These are phyloP conservation scores for Leucocoprinus leucothites DNA, from an alignment of 768 basidiomycete genomes.

Conservation along the genomic window DNA sequence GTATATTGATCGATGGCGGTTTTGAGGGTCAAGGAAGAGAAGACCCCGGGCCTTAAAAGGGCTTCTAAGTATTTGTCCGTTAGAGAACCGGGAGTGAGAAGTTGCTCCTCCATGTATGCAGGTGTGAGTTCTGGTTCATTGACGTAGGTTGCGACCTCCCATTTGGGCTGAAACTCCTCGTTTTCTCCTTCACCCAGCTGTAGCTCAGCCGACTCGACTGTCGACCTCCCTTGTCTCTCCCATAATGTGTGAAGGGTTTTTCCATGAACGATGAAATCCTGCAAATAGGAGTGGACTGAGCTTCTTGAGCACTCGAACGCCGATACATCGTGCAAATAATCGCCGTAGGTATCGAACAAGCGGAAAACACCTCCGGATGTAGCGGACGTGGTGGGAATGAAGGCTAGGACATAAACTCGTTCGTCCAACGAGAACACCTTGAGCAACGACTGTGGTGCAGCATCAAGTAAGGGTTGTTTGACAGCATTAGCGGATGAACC, in stretches of 20 bases:
- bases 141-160: constrained; percentile 60
- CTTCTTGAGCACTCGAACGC: constrained; percentile 56
- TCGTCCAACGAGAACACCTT: constrained; percentile 59
- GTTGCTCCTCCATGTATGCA: constrained; percentile 82
- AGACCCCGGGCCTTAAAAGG: constrained; percentile 84
- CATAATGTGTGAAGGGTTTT: constrained; percentile 66
- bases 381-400: constrained; percentile 66
- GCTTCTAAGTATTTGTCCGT: constrained; percentile 78
- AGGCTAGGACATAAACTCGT: constrained; percentile 57
- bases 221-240: constrained; percentile 77
- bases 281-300: constrained; percentile 68
- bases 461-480: constrained; percentile 49
- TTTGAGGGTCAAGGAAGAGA: constrained; percentile 78
- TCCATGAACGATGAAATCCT: constrained; percentile 67
- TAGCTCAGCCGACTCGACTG: constrained; percentile 57
- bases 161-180: constrained; percentile 31
- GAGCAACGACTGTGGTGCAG: constrained; percentile 61
- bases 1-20: constrained; percentile 84
- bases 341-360: constrained; percentile 52
- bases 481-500: constrained; percentile 16
- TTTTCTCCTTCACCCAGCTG: constrained; percentile 33
- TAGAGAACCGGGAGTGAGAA: constrained; percentile 68
- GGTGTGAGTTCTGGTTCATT: constrained; percentile 77
- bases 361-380: constrained; percentile 80
- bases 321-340: constrained; percentile 56